Percentiles rank a stretch among this genome's conserved stretches.
phyloP scores from a whole-genome alignment of 2,329 filamentous ascomycete genomes.

The Paecilomyces formosus region DNA sequence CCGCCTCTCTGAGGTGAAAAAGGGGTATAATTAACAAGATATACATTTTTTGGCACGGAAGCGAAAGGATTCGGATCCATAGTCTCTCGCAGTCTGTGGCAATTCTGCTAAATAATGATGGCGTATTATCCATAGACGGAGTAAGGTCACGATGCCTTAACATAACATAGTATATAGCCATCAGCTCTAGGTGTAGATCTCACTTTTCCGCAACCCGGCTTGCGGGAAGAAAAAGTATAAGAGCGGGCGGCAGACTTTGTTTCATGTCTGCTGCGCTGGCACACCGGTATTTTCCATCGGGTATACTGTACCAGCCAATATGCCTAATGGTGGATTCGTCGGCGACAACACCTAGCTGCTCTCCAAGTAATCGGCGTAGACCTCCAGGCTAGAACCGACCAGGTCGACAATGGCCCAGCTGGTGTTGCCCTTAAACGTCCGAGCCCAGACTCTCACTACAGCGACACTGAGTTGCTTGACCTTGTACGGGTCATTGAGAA shows the following conservation, averaged over 20 bases:
- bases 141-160: background rate
- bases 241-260: background rate
- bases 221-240: background rate
- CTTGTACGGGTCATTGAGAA: constrained; percentile 35
- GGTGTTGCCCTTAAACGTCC: constrained; percentile 41
- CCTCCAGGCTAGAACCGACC: constrained; percentile 39
- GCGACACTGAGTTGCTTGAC: constrained; percentile 40
- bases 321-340: background rate
- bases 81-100: background rate
- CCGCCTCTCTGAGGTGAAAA: background rate
- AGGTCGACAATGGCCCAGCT: constrained; percentile 43
- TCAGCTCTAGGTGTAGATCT: background rate
- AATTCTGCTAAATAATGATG: background rate
- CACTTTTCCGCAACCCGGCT: background rate
- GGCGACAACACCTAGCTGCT: constrained; percentile 7
- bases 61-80: background rate
- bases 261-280: background rate
- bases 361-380: constrained; percentile 40
- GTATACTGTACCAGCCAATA: background rate
- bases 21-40: background rate
- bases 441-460: constrained; percentile 41
- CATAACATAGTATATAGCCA: background rate
- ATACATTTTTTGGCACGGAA: background rate
- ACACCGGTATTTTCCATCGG: background rate
- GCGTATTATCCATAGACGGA: background rate